A percentile compares a stretch with the other conserved stretches of the same genome.
phyloP scores from a whole-genome alignment of 2,329 filamentous ascomycete species.

The Pseudocercospora fuligena region DNA sequence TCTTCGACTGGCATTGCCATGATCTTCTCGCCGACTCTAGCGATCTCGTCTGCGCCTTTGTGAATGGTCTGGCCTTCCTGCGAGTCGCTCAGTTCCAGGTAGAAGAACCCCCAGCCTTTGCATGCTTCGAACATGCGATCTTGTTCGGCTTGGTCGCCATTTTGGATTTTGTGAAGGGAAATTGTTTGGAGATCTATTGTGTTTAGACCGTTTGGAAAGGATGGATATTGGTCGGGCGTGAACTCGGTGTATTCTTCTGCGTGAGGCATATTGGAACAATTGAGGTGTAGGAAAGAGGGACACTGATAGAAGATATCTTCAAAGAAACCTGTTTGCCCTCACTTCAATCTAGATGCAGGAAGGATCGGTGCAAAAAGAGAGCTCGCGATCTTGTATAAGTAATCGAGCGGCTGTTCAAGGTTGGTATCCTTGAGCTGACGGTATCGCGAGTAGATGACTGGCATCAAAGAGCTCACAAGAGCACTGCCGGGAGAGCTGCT shows the following conservation, averaged over 20 bases:
- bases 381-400: background rate
- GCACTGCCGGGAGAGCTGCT: background rate
- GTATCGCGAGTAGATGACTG: background rate
- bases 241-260: conserved; percentile 38
- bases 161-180: conserved; percentile 47
- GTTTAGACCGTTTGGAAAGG: conserved; percentile 44
- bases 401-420: background rate
- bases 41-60: conserved; percentile 35
- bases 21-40: conserved; percentile 48
- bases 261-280: conserved; percentile 36
- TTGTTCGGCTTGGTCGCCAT: conserved; percentile 41
- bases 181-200: conserved; percentile 42
- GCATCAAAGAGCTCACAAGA: background rate
- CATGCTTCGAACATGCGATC: conserved; percentile 48
- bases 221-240: conserved; percentile 43
- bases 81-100: conserved; percentile 53
- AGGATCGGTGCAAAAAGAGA: background rate
- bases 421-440: background rate
- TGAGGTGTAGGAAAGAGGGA: background rate
- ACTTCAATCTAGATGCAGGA: background rate
- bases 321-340: background rate
- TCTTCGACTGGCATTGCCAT: conserved; percentile 57
- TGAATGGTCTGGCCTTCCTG: conserved; percentile 37
- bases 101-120: conserved; percentile 61
- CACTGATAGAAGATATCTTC: background rate